Percentiles rank a stretch among this genome's conserved stretches.
phyloP scores from a whole-genome alignment of 1,284 basidiomycete genomes.

The Tilletia walkeri region DNA sequence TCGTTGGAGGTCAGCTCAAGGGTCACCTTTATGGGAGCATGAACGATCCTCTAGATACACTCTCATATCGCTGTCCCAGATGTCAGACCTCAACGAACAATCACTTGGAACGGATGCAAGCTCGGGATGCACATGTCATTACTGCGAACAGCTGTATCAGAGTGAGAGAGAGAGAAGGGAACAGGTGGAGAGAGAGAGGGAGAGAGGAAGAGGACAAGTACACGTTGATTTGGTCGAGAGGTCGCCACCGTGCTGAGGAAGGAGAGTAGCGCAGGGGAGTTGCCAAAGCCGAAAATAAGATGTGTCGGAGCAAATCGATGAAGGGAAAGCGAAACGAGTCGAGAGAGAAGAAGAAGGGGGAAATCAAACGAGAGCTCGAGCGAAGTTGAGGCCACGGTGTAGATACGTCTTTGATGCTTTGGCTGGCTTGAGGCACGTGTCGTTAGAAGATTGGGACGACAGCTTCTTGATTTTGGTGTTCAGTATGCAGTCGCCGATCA shows the following conservation, averaged over 20 bases:
- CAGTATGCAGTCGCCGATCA: too few species aligned
- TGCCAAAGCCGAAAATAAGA: not conserved
- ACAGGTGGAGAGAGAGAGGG: conserved; percentile 1
- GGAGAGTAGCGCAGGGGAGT: not conserved
- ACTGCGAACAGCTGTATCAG: not conserved
- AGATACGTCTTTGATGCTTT: too few species aligned
- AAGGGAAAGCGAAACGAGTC: not conserved
- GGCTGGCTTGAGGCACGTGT: too few species aligned
- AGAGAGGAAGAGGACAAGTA: not conserved
- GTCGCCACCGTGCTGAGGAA: not conserved
- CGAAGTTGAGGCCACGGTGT: not conserved
- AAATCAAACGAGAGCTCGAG: too few species aligned
- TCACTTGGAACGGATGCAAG: not conserved
- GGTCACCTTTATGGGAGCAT: too few species aligned
- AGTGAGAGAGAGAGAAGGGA: conserved; percentile 5
- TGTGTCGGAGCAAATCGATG: not conserved
- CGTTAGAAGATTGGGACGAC: too few species aligned
- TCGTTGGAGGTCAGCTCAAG: too few species aligned
- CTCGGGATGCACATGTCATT: not conserved
- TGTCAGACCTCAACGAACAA: too few species aligned
- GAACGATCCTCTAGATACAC: too few species aligned
- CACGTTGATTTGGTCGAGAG: not conserved
- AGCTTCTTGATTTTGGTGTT: too few species aligned
- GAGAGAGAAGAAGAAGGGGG: too few species aligned
- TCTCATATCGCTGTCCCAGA: too few species aligned